phyloP scores from a whole-genome alignment of 2,329 filamentous ascomycete genomes.

The Clonostachys byssicola region DNA sequence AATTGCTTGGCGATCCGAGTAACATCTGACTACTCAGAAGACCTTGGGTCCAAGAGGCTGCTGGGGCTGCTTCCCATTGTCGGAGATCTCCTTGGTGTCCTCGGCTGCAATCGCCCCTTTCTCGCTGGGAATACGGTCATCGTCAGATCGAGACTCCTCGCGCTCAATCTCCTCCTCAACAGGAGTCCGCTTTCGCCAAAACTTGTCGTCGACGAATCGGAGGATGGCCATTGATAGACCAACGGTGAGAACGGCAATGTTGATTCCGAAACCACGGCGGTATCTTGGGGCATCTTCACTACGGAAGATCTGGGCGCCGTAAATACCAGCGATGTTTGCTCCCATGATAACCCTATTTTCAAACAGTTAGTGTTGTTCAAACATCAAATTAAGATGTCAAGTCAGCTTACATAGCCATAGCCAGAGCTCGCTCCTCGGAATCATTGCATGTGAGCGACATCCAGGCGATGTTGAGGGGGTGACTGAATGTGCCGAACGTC shows the following conservation, averaged over 20 bases:
- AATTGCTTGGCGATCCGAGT: too few species aligned
- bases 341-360: conserved; percentile 50
- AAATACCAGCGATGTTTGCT: conserved; percentile 57
- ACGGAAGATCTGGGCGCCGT: conserved; percentile 57
- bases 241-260: conserved; percentile 35
- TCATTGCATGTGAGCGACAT: conserved; percentile 51
- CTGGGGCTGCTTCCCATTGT: too few species aligned
- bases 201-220: conserved; percentile 35
- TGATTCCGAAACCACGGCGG: conserved; percentile 42
- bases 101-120: too few species aligned
- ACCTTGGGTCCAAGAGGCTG: too few species aligned
- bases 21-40: too few species aligned
- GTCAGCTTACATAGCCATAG: conserved; percentile 48
- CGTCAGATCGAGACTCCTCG: too few species aligned
- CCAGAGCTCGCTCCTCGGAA: conserved; percentile 52
- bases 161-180: neutral
- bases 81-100: too few species aligned
- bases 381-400: neutral
- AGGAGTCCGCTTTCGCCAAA: neutral
- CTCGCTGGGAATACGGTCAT: too few species aligned
- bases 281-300: conserved; percentile 45
- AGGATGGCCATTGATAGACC: conserved; percentile 32
- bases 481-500: conserved; percentile 47
- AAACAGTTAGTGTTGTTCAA: neutral
- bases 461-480: conserved; percentile 57